A percentile compares a stretch with the other conserved stretches of the same genome.
These are phyloP conservation scores for Kluyveromyces starmeri DNA, from an alignment of 805 yeast species.

Conservation along the genomic window DNA sequence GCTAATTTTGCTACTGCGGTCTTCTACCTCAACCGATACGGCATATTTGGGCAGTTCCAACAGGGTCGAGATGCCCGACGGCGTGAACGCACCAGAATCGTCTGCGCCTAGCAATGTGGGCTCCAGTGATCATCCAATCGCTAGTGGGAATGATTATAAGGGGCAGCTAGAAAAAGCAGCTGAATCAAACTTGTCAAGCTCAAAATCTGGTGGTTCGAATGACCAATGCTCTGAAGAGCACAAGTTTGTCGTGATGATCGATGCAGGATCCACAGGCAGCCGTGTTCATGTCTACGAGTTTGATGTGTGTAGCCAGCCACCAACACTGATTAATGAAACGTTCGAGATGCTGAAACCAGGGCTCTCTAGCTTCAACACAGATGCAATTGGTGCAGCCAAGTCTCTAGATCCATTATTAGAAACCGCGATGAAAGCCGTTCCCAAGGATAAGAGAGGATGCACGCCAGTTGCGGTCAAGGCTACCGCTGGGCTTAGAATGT, in stretches of 20 bases:
- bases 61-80: constrained; percentile 13
- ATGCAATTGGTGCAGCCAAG: constrained; percentile 77
- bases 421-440: constrained; percentile 68
- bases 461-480: constrained; percentile 96
- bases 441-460: constrained; percentile 62
- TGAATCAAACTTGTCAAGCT: constrained; percentile 5
- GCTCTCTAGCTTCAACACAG: constrained; percentile 73
- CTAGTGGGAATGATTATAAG: constrained; percentile 21
- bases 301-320: constrained; percentile 79
- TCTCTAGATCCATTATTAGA: constrained; percentile 78
- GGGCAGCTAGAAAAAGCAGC: constrained; percentile 18
- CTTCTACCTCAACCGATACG: constrained; percentile 29
- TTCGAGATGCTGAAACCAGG: constrained; percentile 93
- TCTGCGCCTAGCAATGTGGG: constrained; percentile 14
- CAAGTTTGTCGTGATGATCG: constrained; percentile 85
- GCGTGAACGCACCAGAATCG: constrained; percentile 16
- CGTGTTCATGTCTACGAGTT: constrained; percentile 91
- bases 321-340: constrained; percentile 66
- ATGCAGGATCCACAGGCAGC: constrained; percentile 97
- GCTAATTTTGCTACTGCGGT: constrained; percentile 41
- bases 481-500: constrained; percentile 87
- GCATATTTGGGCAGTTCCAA: constrained; percentile 14
- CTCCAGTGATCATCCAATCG: constrained; percentile 17
- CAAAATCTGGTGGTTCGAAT: constrained; percentile 9
- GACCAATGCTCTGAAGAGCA: constrained; percentile 35